Conservation (phyloP, 768 basidiomycete species). For the Boletellus ananiceps region DNA sequence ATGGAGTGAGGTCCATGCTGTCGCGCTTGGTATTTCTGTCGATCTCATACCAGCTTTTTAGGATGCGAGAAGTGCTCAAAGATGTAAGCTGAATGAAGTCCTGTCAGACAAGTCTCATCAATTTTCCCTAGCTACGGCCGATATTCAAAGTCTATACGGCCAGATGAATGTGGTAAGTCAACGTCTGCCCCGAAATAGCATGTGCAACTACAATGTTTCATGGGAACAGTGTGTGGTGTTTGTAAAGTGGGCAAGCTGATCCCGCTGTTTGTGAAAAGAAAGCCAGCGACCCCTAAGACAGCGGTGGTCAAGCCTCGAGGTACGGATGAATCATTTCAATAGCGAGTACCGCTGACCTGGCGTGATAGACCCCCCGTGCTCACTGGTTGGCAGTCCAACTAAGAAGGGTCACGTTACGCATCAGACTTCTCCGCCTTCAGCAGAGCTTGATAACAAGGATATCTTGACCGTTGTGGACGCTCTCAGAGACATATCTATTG, state of each 20-base stretch:
- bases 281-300: constrained; percentile 33
- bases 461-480: constrained; percentile 9
- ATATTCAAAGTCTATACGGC: constrained; percentile 66
- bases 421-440: neutral
- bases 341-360: neutral
- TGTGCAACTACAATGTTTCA: neutral
- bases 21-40: neutral
- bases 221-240: constrained; percentile 53
- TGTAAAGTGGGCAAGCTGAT: constrained; percentile 58
- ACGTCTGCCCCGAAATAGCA: neutral
- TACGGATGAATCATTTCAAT: constrained; percentile 12
- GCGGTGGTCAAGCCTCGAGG: constrained; percentile 46
- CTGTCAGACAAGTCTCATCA: constrained; percentile 4
- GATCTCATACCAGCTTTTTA: constrained; percentile 23
- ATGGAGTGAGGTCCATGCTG: constrained; percentile 52
- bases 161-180: constrained; percentile 57
- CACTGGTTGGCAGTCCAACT: neutral
- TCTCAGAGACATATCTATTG: constrained; percentile 13
- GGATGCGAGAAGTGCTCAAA: constrained; percentile 63
- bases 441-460: constrained; percentile 1
- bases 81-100: constrained; percentile 38
- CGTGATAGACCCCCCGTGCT: constrained; percentile 15
- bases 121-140: constrained; percentile 56
- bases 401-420: no score
- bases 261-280: constrained; percentile 48